Evolutionary conservation across 225 moss, liverwort and hornwort species (phyloP).

Genomic region (Physcomitrellopsis africana): DNA sequence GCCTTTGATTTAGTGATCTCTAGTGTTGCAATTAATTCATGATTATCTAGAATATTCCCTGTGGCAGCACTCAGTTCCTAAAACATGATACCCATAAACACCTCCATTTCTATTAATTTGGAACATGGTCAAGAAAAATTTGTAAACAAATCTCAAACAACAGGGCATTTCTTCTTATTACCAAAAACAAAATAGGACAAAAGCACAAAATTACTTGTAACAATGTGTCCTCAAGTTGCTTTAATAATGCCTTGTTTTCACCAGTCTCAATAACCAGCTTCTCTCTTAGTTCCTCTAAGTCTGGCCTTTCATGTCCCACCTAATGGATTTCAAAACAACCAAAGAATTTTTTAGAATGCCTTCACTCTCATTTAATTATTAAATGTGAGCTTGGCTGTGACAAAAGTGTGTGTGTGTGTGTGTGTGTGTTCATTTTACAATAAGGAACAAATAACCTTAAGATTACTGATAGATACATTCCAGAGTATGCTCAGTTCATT

Average conservation of each 20-base stretch:
- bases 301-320: constrained; percentile 92
- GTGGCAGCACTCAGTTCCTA: constrained; percentile 86
- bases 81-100: neutral
- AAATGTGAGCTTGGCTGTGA: no score
- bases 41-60: constrained; percentile 90
- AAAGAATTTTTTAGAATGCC: no score
- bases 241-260: constrained; percentile 83
- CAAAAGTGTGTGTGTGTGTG: no score
- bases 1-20: constrained; percentile 90
- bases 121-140: no score
- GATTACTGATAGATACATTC: no score
- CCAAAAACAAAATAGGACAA: rapidly evolving
- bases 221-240: constrained; percentile 86
- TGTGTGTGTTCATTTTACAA: no score
- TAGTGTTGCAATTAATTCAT: constrained; percentile 79
- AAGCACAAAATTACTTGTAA: constrained; percentile 43
- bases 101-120: no score
- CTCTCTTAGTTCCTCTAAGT: constrained; percentile 80
- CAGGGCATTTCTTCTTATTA: no score
- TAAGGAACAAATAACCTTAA: no score
- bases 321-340: neutral
- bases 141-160: no score
- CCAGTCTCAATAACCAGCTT: constrained; percentile 71
- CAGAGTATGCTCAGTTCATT: no score
- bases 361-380: no score